These are phyloP conservation scores for Macrophomina tecta DNA, from an alignment of 2,329 filamentous ascomycete species.

Conservation along the genomic window DNA sequence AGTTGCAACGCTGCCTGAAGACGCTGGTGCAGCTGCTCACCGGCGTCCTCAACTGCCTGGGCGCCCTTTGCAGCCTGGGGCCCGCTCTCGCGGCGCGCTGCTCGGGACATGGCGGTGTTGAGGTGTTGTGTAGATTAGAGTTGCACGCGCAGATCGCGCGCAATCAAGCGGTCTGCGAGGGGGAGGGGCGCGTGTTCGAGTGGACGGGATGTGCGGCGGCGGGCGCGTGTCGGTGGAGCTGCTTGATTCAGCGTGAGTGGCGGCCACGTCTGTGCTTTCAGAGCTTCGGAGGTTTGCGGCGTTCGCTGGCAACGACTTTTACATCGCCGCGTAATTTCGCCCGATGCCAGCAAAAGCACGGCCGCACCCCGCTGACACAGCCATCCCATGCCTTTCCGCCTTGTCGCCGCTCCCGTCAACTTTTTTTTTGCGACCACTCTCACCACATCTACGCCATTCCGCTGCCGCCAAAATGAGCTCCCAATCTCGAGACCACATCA, in stretches of 20 bases:
- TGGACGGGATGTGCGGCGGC: conserved; percentile 5
- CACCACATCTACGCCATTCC: background rate
- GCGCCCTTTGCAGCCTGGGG: conserved; percentile 36
- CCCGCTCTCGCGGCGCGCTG: conserved; percentile 37
- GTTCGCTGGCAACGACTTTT: background rate
- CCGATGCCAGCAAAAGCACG: too few relatives aligned
- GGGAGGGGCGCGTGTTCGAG: conserved; percentile 4
- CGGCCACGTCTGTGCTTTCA: conserved; percentile 7
- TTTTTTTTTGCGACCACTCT: conserved; percentile 22
- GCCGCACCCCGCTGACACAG: background rate
- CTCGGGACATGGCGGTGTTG: conserved; percentile 42
- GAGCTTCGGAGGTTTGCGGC: conserved; percentile 22
- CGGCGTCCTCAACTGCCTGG: conserved; percentile 41
- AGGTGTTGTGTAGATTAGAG: conserved; percentile 27
- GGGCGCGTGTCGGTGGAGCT: conserved; percentile 25
- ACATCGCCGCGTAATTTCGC: too few relatives aligned
- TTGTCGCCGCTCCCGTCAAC: conserved; percentile 8
- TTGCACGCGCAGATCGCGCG: conserved; percentile 17
- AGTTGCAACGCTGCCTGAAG: conserved; percentile 31
- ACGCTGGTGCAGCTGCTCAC: conserved; percentile 37
- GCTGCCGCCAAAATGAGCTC: conserved; percentile 14
- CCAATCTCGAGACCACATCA: conserved; percentile 57
- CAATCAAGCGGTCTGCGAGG: conserved; percentile 23
- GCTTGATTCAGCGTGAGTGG: conserved; percentile 13
- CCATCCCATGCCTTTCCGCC: conserved; percentile 5